phyloP scores from a whole-genome alignment of 208 protist genomes.

The Paratrypanosoma confusum region DNA sequence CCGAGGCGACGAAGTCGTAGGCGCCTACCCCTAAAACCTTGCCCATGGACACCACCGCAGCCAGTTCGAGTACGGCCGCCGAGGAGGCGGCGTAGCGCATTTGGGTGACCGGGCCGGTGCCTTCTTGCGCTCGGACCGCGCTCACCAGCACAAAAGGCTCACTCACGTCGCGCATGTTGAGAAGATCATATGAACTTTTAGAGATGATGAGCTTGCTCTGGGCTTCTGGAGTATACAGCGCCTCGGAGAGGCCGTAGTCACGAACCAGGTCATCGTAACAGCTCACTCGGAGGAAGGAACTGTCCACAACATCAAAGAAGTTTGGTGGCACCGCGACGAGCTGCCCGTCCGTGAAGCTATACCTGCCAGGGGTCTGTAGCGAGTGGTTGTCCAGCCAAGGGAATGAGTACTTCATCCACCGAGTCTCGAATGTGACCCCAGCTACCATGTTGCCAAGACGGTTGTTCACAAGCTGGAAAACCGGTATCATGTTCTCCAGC shows the following conservation, averaged over 20 bases:
- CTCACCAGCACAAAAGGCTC: too few relatives aligned
- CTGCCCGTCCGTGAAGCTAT: not conserved
- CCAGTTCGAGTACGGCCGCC: slow-evolving; percentile 4
- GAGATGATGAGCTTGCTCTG: slow-evolving; percentile 32
- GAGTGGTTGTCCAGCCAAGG: not conserved
- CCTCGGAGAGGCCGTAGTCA: slow-evolving; percentile 22
- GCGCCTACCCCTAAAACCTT: not conserved
- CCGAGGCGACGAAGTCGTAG: slow-evolving; percentile 6
- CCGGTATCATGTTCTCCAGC: slow-evolving; percentile 3
- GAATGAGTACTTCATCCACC: not conserved
- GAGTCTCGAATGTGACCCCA: slow-evolving; percentile 1
- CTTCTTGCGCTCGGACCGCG: too few relatives aligned
- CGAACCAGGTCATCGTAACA: slow-evolving; percentile 5
- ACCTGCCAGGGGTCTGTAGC: slow-evolving; percentile 26
- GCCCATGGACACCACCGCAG: slow-evolving; percentile 6
- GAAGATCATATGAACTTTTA: slow-evolving; percentile 7
- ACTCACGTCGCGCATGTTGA: too few relatives aligned
- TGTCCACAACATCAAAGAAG: slow-evolving; percentile 44
- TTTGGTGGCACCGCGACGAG: slow-evolving; percentile 33
- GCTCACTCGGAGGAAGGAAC: slow-evolving; percentile 20
- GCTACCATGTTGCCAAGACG: not conserved
- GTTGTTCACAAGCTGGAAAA: not conserved
- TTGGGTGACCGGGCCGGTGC: not conserved
- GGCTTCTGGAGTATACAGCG: slow-evolving; percentile 22
- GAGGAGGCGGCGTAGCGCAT: slow-evolving; percentile 4